Evolutionary conservation across 176 grass and related monocot species (phyloP), one percentile per base, ranked within the genome.

Genomic region (Oryza coarctata): DNA sequence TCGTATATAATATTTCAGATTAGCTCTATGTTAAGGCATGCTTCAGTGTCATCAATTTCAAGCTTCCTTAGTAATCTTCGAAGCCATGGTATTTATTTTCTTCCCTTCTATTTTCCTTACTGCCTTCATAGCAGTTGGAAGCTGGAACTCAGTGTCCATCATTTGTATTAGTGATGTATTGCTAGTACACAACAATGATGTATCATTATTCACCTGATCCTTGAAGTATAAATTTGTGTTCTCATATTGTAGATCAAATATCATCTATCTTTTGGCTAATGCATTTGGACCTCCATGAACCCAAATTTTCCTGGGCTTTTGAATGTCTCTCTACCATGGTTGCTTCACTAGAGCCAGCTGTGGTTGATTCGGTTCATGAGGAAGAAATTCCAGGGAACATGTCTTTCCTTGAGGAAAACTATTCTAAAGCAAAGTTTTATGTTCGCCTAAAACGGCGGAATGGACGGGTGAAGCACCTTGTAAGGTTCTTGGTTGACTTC

Each of bases 221-320:
- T 75, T 52, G 50, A 23, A 55, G 25, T 52, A 29, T 43, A 76
- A 70, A n/a, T 71, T 29, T 70, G 8, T 64, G 17, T 52, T 76
- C 68, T 71, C 28, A 29, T 47, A 64, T 91, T 93, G 78, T 89
- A 98, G 95, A 98, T 83, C 87, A 88, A 86, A 74, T 93, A 87
- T 98, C 92, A 83, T 95, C 88, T n/a, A 86, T 98, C 39, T 91
- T 98, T 88, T 95, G 92, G 92, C 83, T 95, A 88, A 86, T 98
- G 65, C 90, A 90, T 87, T 80, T 77, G 34, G 90, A 98, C 85
- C 84, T 98, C 71, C 93, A 88, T 90, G 90, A 95, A 90, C 76
- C 86, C 17, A 93, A 89, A 83, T 75, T 91, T 23, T 85, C 84
- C 23, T 23, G 60, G 84, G 93, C 93, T 49, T 84, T 95, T 84